phyloP scores from a whole-genome alignment of 768 basidiomycete species.

The Termitomyces eurrhizus region DNA sequence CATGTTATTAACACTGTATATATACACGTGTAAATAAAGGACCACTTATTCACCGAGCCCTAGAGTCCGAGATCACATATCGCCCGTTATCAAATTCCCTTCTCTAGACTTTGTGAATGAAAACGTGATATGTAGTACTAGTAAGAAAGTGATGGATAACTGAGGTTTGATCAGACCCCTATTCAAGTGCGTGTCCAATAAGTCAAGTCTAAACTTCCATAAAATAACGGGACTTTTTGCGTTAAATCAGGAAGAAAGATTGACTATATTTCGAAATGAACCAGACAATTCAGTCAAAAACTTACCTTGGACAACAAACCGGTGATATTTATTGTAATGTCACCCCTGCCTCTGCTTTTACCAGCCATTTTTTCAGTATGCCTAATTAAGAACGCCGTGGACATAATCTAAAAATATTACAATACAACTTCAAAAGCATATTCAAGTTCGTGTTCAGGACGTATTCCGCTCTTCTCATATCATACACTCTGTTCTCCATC shows the following conservation, averaged over 20 bases:
- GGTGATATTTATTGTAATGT: background rate
- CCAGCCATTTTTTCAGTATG: background rate
- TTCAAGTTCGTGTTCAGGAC: background rate
- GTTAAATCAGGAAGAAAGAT: background rate
- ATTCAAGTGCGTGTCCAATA: background rate
- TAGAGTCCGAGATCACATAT: too few species aligned
- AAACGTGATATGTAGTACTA: background rate
- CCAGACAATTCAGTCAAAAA: too few species aligned
- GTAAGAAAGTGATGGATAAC: background rate
- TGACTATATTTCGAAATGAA: background rate
- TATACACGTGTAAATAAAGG: too few species aligned
- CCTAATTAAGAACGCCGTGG: background rate
- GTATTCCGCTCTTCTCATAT: too few species aligned
- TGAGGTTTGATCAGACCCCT: background rate
- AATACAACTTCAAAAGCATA: background rate
- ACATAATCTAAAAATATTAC: background rate
- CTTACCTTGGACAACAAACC: background rate
- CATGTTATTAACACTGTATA: too few species aligned
- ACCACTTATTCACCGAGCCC: too few species aligned
- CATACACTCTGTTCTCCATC: conserved; percentile 3
- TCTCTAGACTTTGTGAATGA: background rate
- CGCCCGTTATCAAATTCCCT: too few species aligned
- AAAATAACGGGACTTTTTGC: background rate
- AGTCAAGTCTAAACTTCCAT: background rate
- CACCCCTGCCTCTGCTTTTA: background rate